phyloP scores from a whole-genome alignment of 1,139 yeast species.

The Pneumocystis jirovecii region DNA sequence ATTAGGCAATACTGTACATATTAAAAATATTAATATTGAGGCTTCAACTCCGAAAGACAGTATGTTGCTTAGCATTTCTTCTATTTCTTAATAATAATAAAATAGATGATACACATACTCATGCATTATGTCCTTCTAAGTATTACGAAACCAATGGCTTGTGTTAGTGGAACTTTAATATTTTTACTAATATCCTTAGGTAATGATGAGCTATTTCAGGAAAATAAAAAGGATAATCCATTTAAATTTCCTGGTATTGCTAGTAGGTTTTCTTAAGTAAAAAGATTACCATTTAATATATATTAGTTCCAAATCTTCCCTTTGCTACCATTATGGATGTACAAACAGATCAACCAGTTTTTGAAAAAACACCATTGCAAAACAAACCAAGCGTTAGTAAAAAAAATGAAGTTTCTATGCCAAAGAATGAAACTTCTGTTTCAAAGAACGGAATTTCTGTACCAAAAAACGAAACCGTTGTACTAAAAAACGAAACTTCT shows the following conservation, averaged over 20 bases:
- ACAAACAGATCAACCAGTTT: neutral
- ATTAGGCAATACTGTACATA: neutral
- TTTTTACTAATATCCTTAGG: neutral
- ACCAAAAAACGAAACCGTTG: neutral
- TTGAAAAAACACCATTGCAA: neutral
- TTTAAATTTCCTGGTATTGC: neutral
- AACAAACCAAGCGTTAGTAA: neutral
- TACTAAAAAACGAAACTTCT: neutral
- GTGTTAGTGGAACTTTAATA: neutral
- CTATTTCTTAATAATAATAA: neutral
- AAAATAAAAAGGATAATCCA: neutral
- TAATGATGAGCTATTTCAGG: neutral
- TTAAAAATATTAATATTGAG: neutral
- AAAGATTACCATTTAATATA: neutral
- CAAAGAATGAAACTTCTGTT: neutral
- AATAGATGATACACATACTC: neutral
- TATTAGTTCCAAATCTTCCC: neutral
- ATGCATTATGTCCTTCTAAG: neutral
- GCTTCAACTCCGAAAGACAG: neutral
- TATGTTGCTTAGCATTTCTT: neutral
- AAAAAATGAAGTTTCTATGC: neutral
- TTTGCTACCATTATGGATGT: neutral
- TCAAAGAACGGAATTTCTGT: neutral
- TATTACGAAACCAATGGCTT: neutral
- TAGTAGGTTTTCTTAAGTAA: neutral